A percentile compares a stretch with the other conserved stretches of the same genome.
These are phyloP conservation scores for Durotheca rogersii DNA, from an alignment of 495 filamentous ascomycete species.

Conservation along the genomic window DNA sequence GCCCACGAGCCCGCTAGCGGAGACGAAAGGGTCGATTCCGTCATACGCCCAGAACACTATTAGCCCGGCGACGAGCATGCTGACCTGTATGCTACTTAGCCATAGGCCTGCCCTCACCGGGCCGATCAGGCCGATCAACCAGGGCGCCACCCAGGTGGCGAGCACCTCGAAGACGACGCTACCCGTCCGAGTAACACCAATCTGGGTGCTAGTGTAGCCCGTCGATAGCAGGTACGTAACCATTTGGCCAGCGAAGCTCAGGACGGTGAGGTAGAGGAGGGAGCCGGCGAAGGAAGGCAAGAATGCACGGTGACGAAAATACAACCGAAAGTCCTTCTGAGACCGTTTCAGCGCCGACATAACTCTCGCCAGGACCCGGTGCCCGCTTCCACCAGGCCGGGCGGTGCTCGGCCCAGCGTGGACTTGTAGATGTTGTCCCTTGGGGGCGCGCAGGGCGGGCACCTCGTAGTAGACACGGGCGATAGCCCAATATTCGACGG, in stretches of 20 bases:
- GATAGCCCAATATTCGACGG: slow-evolving; percentile 61
- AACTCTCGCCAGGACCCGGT: too few species aligned
- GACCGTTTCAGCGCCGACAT: too few species aligned
- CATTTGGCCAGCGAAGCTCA: slow-evolving; percentile 61
- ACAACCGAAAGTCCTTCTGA: too few species aligned
- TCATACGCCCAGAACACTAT: slow-evolving; percentile 43
- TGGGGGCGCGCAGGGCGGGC: too few species aligned
- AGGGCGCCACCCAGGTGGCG: slow-evolving; percentile 53
- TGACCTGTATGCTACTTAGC: slow-evolving; percentile 64
- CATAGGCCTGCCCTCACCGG: slow-evolving; percentile 60
- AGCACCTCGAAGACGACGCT: slow-evolving; percentile 47
- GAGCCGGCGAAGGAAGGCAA: slow-evolving; percentile 54
- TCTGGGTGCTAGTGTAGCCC: slow-evolving; percentile 33
- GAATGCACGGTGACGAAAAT: slow-evolving; percentile 17
- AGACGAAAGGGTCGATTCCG: slow-evolving; percentile 18
- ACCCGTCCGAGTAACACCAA: slow-evolving; percentile 43
- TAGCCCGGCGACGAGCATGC: slow-evolving; percentile 47
- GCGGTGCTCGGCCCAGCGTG: too few species aligned
- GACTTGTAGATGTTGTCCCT: too few species aligned
- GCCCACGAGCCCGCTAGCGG: slow-evolving; percentile 49
- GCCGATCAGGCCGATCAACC: slow-evolving; percentile 57
- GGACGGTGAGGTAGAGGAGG: slow-evolving; percentile 60
- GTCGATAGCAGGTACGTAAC: slow-evolving; percentile 58
- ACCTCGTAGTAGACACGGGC: too few species aligned
- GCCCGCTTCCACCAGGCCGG: too few species aligned